These are phyloP conservation scores for Suillus subaureus DNA, from an alignment of 768 basidiomycete genomes.

Conservation along the genomic window DNA sequence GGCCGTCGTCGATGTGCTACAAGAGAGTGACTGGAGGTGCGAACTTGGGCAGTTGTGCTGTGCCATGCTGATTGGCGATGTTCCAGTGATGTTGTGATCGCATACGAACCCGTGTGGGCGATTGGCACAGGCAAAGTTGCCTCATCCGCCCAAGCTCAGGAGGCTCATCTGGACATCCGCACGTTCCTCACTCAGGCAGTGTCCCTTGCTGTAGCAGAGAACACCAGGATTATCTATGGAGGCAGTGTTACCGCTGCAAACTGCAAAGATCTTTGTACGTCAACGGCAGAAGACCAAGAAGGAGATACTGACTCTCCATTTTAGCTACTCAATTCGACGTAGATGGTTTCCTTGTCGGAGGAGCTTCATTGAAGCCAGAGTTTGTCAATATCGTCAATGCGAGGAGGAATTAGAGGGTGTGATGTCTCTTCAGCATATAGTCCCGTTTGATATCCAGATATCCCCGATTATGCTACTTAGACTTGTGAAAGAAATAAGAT, in stretches of 20 bases:
- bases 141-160: conserved; percentile 89
- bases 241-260: conserved; percentile 92
- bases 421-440: neutral
- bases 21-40: conserved; percentile 79
- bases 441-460: neutral
- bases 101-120: conserved; percentile 98
- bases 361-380: conserved; percentile 97
- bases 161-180: conserved; percentile 85
- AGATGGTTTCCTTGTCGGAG: conserved; percentile 98
- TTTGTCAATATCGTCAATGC: conserved; percentile 91
- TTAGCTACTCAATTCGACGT: conserved; percentile 79
- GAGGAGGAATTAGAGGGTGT: conserved; percentile 33
- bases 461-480: neutral
- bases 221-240: conserved; percentile 91
- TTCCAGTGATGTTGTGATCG: conserved; percentile 84
- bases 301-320: neutral
- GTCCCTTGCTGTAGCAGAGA: conserved; percentile 66
- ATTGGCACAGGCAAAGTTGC: conserved; percentile 98
- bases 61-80: neutral
- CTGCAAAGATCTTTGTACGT: conserved; percentile 82
- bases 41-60: conserved; percentile 21
- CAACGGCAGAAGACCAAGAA: neutral
- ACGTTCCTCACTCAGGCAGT: conserved; percentile 67
- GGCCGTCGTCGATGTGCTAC: conserved; percentile 65
- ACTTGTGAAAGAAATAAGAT: neutral